phyloP scores from a whole-genome alignment of 148 eudicot genomes.

The Oxyria digyna region DNA sequence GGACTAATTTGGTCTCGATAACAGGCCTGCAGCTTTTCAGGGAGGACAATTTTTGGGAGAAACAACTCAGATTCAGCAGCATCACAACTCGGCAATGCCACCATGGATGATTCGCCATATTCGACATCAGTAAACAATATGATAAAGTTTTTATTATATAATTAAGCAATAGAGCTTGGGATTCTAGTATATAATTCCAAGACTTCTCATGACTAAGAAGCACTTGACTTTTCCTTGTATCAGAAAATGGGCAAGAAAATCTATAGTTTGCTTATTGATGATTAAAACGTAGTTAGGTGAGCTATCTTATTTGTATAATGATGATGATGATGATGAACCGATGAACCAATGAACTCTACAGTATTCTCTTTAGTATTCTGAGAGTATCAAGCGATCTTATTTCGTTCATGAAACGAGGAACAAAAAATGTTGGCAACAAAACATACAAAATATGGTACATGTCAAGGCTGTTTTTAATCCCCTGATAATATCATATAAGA shows the following conservation, averaged over 20 bases:
- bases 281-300: not conserved
- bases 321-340: not conserved
- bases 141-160: not conserved
- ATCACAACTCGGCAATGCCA: slow-evolving; percentile 7
- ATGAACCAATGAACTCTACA: not conserved
- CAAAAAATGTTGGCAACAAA: no score
- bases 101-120: slow-evolving; percentile 11
- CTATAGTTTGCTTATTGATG: not conserved
- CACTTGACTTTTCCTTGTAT: not conserved
- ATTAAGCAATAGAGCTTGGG: not conserved
- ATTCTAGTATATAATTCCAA: not conserved
- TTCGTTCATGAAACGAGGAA: no score
- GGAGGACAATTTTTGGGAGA: not conserved
- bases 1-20: not conserved
- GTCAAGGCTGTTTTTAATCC: not conserved
- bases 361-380: no score
- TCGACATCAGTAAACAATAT: not conserved
- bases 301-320: not conserved
- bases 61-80: not conserved
- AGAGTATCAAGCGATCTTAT: no score
- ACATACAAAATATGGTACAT: not conserved
- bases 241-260: not conserved
- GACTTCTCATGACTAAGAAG: not conserved
- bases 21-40: slow-evolving; percentile 1
- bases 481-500: not conserved